Conservation (phyloP, 225 moss, liverwort and hornwort species). For the Pseudisothecium myosuroides region DNA sequence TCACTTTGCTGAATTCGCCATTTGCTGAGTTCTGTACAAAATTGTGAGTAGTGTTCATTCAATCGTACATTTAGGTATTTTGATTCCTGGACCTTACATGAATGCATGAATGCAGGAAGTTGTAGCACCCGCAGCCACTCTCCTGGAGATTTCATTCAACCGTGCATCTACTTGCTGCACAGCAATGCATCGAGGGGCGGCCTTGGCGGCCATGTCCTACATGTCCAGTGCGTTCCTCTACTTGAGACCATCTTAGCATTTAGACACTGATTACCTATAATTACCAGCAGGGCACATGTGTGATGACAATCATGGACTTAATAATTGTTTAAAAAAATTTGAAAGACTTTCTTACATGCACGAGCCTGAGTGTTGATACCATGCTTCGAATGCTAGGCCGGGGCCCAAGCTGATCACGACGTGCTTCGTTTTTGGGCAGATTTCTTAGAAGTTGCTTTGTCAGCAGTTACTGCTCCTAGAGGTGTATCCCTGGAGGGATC, state of each 20-base stretch:
- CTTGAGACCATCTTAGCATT: neutral
- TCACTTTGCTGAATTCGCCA: neutral
- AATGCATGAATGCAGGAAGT: conserved; percentile 48
- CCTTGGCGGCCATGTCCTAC: conserved; percentile 83
- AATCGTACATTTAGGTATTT: neutral
- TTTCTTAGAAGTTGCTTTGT: conserved; percentile 74
- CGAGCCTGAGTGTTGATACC: neutral
- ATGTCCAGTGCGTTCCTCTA: conserved; percentile 66
- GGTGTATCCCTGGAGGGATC: conserved; percentile 38
- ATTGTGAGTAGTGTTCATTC: neutral
- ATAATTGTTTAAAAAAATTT: neutral
- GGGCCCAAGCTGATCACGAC: neutral
- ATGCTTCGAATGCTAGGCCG: neutral
- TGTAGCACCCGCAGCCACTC: conserved; percentile 63
- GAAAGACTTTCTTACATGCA: neutral
- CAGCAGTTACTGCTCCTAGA: conserved; percentile 54
- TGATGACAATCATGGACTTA: neutral
- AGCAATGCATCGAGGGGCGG: conserved; percentile 95
- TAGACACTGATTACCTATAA: neutral
- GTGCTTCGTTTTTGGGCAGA: conserved; percentile 27
- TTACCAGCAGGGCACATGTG: neutral
- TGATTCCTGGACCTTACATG: neutral
- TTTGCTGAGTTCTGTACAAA: neutral
- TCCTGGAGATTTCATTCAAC: conserved; percentile 80
- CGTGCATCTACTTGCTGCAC: conserved; percentile 94